Base-by-base conservation (phyloP, 2,329 filamentous ascomycete genomes). In the Coniochaeta sp. region DNA sequence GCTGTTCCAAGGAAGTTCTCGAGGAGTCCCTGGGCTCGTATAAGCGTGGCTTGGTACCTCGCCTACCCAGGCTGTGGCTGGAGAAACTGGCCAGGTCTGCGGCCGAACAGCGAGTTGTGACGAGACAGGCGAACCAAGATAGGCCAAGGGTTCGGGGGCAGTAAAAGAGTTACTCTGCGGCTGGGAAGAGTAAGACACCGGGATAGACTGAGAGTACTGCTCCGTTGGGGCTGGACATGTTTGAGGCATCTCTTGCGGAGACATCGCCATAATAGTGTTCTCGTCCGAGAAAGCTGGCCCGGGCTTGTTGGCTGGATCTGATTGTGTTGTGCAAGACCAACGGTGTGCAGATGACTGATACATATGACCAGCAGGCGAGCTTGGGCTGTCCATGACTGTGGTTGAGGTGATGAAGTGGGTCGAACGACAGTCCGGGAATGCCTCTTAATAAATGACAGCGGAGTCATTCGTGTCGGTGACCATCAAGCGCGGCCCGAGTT, bases 381-480 rank as follows among this genome's bases (percentile, higher is more conserved):
- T 26, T 9, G 38, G 7, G 20, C 12, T 5, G 20, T 42, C 38
- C 38, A 42, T 42, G 38, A 26, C 38, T 42, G 4, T 10, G 3
- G 20, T 24, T 40, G 6, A 22, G 35, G 42, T 14, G 14, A 12
- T 3, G 24, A 28, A 48, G 27, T 48, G n/a, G 27, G 27, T 31
- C 27, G 18, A 18, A 48, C 45, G 30, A 48, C 16, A 22, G 10
- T 30, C 45, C 18, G 45, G 45, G 42, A 47, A 20, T 28, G n/a
- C 28, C 30, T 18, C 45, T 48, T 28, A 20, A 28, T 48, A 28
- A 48, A 28, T 28, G n/a, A 26, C 27, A 46, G 45, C 14, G 26
- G 45, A 48, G 26, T 48, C 45, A 48, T 20, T 30, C 26, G 45
- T 22, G 14, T 48, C n/a, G 28, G 28, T 48, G 26, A 48, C n/a